Percentiles rank a stretch among this genome's conserved stretches.
phyloP scores from a whole-genome alignment of 257 asterid species.

The Ballota nigra region DNA sequence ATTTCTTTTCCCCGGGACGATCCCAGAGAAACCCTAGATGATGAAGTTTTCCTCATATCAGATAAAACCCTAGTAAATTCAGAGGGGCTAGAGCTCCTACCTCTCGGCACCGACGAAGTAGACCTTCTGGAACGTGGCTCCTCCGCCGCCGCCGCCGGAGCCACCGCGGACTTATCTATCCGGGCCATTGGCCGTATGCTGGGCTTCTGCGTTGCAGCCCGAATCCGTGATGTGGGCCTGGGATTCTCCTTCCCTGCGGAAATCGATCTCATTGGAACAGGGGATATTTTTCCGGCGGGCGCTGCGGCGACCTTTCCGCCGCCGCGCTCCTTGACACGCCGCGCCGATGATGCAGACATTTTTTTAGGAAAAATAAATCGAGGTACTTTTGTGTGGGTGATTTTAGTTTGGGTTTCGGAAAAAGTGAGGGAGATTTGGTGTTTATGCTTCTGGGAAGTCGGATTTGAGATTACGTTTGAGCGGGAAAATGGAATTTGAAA shows the following conservation, averaged over 20 bases:
- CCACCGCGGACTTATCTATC: slow-evolving; percentile 49
- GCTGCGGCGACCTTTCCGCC: slow-evolving; percentile 30
- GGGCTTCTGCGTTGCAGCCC: slow-evolving; percentile 65
- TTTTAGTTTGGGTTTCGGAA: slow-evolving; percentile 4
- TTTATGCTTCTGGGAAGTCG: background rate
- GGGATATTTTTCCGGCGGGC: slow-evolving; percentile 37
- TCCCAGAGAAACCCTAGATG: slow-evolving; percentile 45
- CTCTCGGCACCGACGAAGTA: slow-evolving; percentile 70
- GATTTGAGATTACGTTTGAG: slow-evolving; percentile 4
- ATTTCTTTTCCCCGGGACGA: slow-evolving; percentile 35
- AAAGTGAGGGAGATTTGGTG: background rate
- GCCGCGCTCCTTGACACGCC: slow-evolving; percentile 64
- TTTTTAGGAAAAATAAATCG: background rate
- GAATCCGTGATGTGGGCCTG: slow-evolving; percentile 50
- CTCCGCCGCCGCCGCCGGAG: slow-evolving; percentile 23
- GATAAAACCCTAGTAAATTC: slow-evolving; percentile 52
- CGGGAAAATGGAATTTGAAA: slow-evolving; percentile 30
- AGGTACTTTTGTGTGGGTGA: background rate
- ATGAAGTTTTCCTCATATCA: slow-evolving; percentile 38
- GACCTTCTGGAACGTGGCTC: slow-evolving; percentile 57
- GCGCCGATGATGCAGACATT: slow-evolving; percentile 55
- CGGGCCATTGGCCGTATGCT: slow-evolving; percentile 53
- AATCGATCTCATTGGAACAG: slow-evolving; percentile 43
- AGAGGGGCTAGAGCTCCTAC: slow-evolving; percentile 89
- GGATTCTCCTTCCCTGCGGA: slow-evolving; percentile 71